Base-by-base conservation (phyloP, 768 basidiomycete species). In the Floccularia luteovirens region DNA sequence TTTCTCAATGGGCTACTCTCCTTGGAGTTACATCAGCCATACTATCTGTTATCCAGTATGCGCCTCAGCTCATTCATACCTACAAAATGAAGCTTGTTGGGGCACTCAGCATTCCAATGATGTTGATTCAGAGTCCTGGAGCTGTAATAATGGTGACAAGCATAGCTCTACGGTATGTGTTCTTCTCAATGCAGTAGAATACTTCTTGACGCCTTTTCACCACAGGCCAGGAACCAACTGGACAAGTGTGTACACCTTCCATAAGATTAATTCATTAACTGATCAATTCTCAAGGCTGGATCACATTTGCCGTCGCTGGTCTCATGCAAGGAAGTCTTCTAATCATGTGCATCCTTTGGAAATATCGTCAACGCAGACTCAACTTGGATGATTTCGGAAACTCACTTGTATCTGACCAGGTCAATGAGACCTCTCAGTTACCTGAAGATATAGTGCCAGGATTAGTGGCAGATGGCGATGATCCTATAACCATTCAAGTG, bases 41-140 rank as follows among this genome's bases (percentile, higher is more conserved):
- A 1, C 74, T 96, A 4, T 85, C 91, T 1, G 75, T 77, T 3
- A 62, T 86, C 4, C 93, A 99, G 59, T 99, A 97, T 45, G 72
- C 80, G 0, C 93, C 94, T 0, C 93, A 96, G 57, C 67, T 99
- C 19, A 48, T 75, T 10, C 78, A 82, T 44, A 98, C 93, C 1
- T 96, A 83, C 50, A 65, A 63, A 3, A 59, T 74, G 22, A 84
- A 80, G 52, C 74, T 94, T 10, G 92, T 98, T 6, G 94, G 94
- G 2, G 90, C 91, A 0, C 67, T 98, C 12, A 92, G 90, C 53
- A 87, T 99, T 42, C 84, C 86, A 1, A 97, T 90, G 79, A 97
- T 99, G 94, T 63, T 77, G 35, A 88, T 99, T 12, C 94, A 98
- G 60, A 90, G 79, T 10, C 92, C 92, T 2, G 93, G 92, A 3